Base-by-base conservation (phyloP, 345 rosid genomes). In the Populus ilicifolia region DNA sequence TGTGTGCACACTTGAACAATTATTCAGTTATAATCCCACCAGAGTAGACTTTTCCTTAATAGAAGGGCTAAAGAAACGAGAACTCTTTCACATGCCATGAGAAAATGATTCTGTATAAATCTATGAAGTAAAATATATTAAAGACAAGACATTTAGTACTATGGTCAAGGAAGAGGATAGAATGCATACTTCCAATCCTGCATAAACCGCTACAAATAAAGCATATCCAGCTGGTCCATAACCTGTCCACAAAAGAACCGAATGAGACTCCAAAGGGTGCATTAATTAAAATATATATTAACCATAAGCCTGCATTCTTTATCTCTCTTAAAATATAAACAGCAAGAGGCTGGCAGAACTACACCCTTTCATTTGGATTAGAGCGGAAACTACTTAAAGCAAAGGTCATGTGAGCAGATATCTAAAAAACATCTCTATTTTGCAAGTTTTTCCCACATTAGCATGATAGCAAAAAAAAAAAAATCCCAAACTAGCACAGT, bases 151-250 rank as follows among this genome's bases (percentile, higher is more conserved):
- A 44, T 1, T 16, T 29, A 62, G 61, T 6, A 27, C 9, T 3
- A 81, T 66, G 46, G 33, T 70, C 48, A 66, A 74, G 67, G 63
- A 61, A 69, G 70, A 43, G 1, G 5, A 75, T 59, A 69, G 82
- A 74, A 71, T 44, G 63, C 87, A 80, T 89, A 90, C 99, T 86
- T 96, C 99, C 77, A 96, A 82, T 35, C 98, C 99, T 41, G 99
- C 98, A 81, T 96, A 92, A 5, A 90, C 98, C 20, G 93, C 97
- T 67, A 96, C 87, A 84, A 96, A 96, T 74, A 96, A 62, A 56
- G 97, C 99, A 83, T 96, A 96, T 65, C 99, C 99, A 75, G 94
- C 91, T 0, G 99, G 89, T 38, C 99, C 99, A 80, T 93, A 92
- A 81, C 94, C 99, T 96, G 90, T 67, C 43, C 69, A 80, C 63